Evolutionary conservation across 345 rosid species (phyloP).

Genomic region (Murraya koenigii): DNA sequence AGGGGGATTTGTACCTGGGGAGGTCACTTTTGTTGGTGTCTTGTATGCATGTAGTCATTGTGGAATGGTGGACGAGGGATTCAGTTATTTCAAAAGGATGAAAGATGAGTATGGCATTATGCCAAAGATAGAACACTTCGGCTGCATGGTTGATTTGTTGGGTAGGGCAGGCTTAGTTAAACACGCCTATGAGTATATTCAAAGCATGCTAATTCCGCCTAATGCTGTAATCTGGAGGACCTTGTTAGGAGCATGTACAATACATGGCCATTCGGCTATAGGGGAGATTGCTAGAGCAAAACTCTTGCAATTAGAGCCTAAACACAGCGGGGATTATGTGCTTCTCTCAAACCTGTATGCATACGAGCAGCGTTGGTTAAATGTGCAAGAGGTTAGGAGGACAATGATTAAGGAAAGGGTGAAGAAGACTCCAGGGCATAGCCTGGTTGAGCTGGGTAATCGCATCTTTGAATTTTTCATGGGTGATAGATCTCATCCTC

Average conservation of each 20-base stretch:
- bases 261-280: slow-evolving; percentile 55
- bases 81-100: slow-evolving; percentile 60
- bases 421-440: slow-evolving; percentile 66
- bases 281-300: slow-evolving; percentile 58
- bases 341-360: slow-evolving; percentile 85
- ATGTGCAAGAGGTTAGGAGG: slow-evolving; percentile 61
- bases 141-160: slow-evolving; percentile 88
- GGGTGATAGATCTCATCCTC: slow-evolving; percentile 65
- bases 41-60: slow-evolving; percentile 91
- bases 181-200: slow-evolving; percentile 53
- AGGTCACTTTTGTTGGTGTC: slow-evolving; percentile 75
- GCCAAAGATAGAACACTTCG: slow-evolving; percentile 81
- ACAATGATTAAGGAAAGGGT: slow-evolving; percentile 60
- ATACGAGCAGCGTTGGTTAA: slow-evolving; percentile 66
- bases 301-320: slow-evolving; percentile 60
- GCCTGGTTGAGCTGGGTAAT: slow-evolving; percentile 76
- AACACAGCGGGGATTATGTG: slow-evolving; percentile 76
- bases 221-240: slow-evolving; percentile 85
- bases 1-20: slow-evolving; percentile 48
- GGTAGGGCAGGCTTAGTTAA: slow-evolving; percentile 77
- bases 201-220: slow-evolving; percentile 58
- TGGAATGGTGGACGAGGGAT: slow-evolving; percentile 79
- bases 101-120: slow-evolving; percentile 52
- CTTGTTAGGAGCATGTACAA: slow-evolving; percentile 63
- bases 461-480: slow-evolving; percentile 60